These are phyloP conservation scores for Nakaseomyces kungkrabaensis DNA, from an alignment of 1,139 yeast species.

Conservation along the genomic window DNA sequence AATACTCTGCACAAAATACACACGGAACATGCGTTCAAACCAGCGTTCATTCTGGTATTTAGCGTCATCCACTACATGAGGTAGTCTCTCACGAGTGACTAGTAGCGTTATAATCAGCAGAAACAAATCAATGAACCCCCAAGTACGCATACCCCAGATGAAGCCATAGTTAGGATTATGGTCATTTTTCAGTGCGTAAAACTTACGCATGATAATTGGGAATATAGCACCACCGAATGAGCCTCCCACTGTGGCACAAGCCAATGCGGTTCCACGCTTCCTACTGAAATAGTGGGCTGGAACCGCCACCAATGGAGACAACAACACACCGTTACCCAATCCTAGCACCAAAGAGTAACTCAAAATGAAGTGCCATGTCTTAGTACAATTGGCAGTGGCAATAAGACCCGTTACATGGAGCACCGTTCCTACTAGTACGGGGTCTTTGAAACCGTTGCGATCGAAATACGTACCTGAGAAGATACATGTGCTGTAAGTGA, in stretches of 20 bases:
- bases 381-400: constrained; percentile 44
- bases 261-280: constrained; percentile 51
- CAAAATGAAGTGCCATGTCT: constrained; percentile 47
- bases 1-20: constrained; percentile 29
- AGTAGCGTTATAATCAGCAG: constrained; percentile 32
- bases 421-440: constrained; percentile 39
- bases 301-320: constrained; percentile 51
- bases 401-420: constrained; percentile 44
- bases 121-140: constrained; percentile 43
- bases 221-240: constrained; percentile 56
- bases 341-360: constrained; percentile 49
- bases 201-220: constrained; percentile 47
- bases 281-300: constrained; percentile 53
- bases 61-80: constrained; percentile 18
- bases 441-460: constrained; percentile 44
- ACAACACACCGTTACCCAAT: constrained; percentile 45
- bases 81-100: constrained; percentile 35
- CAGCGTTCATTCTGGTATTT: constrained; percentile 11
- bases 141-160: constrained; percentile 47
- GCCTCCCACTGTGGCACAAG: constrained; percentile 58
- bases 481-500: constrained; percentile 46
- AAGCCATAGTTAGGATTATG: constrained; percentile 37
- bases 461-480: constrained; percentile 57
- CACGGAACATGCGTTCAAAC: constrained; percentile 5
- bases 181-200: constrained; percentile 30